Conservation (phyloP, 164 flowering plant species). For the Aristolochia californica region DNA sequence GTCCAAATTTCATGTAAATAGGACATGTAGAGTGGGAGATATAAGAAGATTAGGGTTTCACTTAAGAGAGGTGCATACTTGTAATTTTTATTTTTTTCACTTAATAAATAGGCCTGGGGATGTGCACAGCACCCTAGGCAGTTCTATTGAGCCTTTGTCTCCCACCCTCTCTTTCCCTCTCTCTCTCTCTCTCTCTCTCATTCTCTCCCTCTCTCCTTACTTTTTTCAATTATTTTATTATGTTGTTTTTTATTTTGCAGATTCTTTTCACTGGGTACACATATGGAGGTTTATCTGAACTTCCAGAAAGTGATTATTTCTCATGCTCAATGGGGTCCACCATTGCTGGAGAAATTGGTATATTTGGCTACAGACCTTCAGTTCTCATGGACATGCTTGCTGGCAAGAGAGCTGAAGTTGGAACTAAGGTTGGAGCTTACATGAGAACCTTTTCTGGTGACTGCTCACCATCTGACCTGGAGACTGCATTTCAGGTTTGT, state of each 20-base stretch:
- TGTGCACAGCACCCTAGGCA: too few relatives aligned
- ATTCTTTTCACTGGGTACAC: conserved; percentile 85
- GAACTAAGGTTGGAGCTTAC: conserved; percentile 83
- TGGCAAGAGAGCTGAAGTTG: conserved; percentile 95
- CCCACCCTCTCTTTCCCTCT: too few relatives aligned
- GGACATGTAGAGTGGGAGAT: too few relatives aligned
- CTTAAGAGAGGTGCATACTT: too few relatives aligned
- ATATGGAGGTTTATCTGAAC: conserved; percentile 91
- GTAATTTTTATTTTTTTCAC: too few relatives aligned
- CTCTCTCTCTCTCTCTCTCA: too few relatives aligned
- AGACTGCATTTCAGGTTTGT: conserved; percentile 93
- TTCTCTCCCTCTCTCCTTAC: too few relatives aligned
- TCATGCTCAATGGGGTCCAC: conserved; percentile 89
- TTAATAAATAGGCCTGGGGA: too few relatives aligned
- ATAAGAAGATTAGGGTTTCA: too few relatives aligned
- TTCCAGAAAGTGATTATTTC: conserved; percentile 60
- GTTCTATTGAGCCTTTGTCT: too few relatives aligned
- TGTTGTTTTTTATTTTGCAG: conserved; percentile 26
- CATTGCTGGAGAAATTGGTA: conserved; percentile 96
- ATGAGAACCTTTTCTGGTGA: conserved; percentile 90
- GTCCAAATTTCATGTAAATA: too few relatives aligned
- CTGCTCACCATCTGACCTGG: conserved; percentile 94
- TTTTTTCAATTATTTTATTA: background rate
- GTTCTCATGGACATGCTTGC: conserved; percentile 92
- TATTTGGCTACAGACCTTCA: conserved; percentile 87